Base-by-base conservation (phyloP, 2,329 filamentous ascomycete species). In the Fusarium dimerum region DNA sequence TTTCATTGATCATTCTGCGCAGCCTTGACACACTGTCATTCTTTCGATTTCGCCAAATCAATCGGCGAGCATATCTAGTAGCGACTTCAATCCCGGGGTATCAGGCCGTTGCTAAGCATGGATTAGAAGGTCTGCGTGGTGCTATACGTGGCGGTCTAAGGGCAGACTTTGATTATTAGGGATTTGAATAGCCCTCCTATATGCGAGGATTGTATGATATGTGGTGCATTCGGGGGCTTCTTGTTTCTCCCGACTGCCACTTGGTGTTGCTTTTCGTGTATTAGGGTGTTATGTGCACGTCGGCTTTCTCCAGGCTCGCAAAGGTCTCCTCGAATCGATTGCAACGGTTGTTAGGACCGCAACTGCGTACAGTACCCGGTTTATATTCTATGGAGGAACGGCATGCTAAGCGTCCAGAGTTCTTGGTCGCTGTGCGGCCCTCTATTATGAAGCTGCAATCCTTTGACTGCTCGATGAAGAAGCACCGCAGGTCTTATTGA, bases 261-360 rank as follows among this genome's bases (percentile, higher is more conserved):
- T 0, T 54, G 58, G 3, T 60, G 57, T 26, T 61, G 57, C 7
- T 55, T 46, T 26, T 2, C 20, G 1, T 60, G 57, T 17, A 43
- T 60, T 2, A 6, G 5, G 7, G 40, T 17, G 41, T 49, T 2
- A 44, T 49, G 30, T 15, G 13, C 16, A n/a, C 40, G 18, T 43
- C 40, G 12, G 39, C 30, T 15, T 30, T 49, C 11, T 43, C 40
- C 40, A 44, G 9, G 34, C 11, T 40, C 15, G n/a, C 30, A 44
- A 29, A 30, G 17, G 29, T 43, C 29, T 29, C 47, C 17, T 34
- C 40, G 30, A 51, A 18, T 15, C 32, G 18, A 20, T 18, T 46
- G 32, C 12, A 17, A 13, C 44, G 17, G 30, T n/a, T 36, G 8
- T 10, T 38, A 5, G 32, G 15, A 10, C 32, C 56, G 0, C 30